A percentile compares a stretch with the other conserved stretches of the same genome.
These are phyloP conservation scores for Haplographium delicatum DNA, from an alignment of 495 filamentous ascomycete species.

Conservation along the genomic window DNA sequence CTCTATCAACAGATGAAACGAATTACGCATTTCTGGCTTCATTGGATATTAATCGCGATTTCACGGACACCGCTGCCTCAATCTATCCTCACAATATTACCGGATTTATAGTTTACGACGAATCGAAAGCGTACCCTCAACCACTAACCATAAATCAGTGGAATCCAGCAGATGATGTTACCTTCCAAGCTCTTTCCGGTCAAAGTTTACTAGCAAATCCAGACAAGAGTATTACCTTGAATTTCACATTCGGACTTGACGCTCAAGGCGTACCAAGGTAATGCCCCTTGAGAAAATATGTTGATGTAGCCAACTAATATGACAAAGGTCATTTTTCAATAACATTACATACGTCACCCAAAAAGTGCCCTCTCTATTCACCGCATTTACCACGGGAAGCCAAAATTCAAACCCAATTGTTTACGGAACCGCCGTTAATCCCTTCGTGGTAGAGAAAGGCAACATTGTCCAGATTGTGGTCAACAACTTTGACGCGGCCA, in stretches of 20 bases:
- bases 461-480: conserved; percentile 70
- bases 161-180: background rate
- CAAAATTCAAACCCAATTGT: conserved; percentile 44
- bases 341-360: background rate
- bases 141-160: background rate
- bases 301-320: too few species aligned
- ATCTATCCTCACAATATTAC: background rate
- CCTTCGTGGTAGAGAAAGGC: background rate
- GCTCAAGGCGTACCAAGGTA: background rate
- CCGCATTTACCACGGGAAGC: conserved; percentile 25
- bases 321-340: background rate
- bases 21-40: conserved; percentile 1
- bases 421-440: conserved; percentile 28
- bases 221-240: background rate
- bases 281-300: background rate
- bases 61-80: background rate
- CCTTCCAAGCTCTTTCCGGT: background rate
- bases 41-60: conserved; percentile 29
- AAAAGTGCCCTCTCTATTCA: background rate
- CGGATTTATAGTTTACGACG: conserved; percentile 6
- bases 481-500: conserved; percentile 70
- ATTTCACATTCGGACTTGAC: conserved; percentile 8
- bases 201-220: background rate
- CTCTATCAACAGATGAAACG: background rate
- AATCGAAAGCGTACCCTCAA: background rate